phyloP scores from a whole-genome alignment of 306 rosid genomes.

The Pyrus communis region DNA sequence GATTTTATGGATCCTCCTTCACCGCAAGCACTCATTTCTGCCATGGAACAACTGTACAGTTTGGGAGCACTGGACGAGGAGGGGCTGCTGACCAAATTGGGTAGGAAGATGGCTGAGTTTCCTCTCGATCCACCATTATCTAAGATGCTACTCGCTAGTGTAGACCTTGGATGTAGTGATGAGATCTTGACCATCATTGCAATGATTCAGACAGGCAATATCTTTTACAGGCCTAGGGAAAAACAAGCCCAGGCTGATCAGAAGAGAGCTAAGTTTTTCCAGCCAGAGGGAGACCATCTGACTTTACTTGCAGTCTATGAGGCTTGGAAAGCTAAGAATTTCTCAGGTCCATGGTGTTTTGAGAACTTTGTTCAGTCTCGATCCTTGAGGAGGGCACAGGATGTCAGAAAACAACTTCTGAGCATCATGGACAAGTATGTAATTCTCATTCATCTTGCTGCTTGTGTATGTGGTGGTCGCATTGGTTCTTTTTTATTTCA shows the following conservation, averaged over 20 bases:
- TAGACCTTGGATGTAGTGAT: not conserved
- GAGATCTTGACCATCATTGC: not conserved
- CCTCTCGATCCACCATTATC: not conserved
- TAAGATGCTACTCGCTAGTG: not conserved
- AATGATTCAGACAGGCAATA: not conserved
- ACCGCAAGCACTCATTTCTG: not conserved
- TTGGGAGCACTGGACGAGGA: not conserved
- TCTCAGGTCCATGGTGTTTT: not conserved
- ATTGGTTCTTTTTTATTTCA: not conserved
- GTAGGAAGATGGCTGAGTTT: not conserved
- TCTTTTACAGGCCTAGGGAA: not conserved
- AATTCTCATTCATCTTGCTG: not conserved
- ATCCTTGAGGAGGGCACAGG: constrained; percentile 1
- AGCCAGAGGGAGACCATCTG: not conserved
- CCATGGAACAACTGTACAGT: not conserved
- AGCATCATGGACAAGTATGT: constrained; percentile 19
- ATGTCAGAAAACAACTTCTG: not conserved
- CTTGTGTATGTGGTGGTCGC: not conserved
- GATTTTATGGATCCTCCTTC: not conserved
- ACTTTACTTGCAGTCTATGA: not conserved
- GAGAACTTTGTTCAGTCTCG: not conserved
- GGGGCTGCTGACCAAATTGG: not conserved
- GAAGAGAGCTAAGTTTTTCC: not conserved
- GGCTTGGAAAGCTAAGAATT: not conserved
- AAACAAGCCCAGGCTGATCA: constrained; percentile 1